A percentile compares a stretch with the other conserved stretches of the same genome.
Conservation (phyloP, 2,329 filamentous ascomycete genomes). For the Drechslerella dactyloides region DNA sequence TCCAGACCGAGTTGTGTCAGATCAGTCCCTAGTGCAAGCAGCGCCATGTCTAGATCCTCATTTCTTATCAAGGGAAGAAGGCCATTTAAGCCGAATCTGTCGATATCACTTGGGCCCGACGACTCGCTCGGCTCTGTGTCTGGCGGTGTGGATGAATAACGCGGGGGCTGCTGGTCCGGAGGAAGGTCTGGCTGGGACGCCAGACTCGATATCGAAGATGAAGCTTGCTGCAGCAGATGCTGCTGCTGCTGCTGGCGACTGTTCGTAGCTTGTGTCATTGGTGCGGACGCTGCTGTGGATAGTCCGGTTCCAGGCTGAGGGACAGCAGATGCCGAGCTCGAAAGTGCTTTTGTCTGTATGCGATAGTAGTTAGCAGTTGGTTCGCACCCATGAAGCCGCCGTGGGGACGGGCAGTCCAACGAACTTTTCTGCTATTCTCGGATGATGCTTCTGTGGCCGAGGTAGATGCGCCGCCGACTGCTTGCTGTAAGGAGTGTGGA, state of each 20-base stretch:
- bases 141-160: slow-evolving; percentile 47
- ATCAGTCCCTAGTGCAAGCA: slow-evolving; percentile 69
- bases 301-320: slow-evolving; percentile 9
- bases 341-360: slow-evolving; percentile 24
- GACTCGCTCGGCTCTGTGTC: slow-evolving; percentile 49
- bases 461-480: slow-evolving; percentile 12
- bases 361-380: background rate
- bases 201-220: slow-evolving; percentile 37
- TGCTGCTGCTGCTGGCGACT: slow-evolving; percentile 19
- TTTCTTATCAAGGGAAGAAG: slow-evolving; percentile 54
- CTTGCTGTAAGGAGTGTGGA: slow-evolving; percentile 21
- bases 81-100: slow-evolving; percentile 54
- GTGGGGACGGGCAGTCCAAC: background rate
- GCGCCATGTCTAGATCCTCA: slow-evolving; percentile 54
- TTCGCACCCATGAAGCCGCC: no score
- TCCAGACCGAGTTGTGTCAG: slow-evolving; percentile 69
- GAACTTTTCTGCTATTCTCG: slow-evolving; percentile 45
- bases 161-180: slow-evolving; percentile 37
- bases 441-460: slow-evolving; percentile 25
- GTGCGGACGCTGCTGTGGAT: slow-evolving; percentile 9
- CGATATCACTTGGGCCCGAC: slow-evolving; percentile 52
- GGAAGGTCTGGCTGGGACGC: slow-evolving; percentile 34
- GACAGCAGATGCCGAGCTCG: slow-evolving; percentile 21
- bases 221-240: slow-evolving; percentile 18
- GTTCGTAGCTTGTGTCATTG: slow-evolving; percentile 32